Conservation (phyloP, 345 rosid genomes). For the Microthlaspi erraticum region DNA sequence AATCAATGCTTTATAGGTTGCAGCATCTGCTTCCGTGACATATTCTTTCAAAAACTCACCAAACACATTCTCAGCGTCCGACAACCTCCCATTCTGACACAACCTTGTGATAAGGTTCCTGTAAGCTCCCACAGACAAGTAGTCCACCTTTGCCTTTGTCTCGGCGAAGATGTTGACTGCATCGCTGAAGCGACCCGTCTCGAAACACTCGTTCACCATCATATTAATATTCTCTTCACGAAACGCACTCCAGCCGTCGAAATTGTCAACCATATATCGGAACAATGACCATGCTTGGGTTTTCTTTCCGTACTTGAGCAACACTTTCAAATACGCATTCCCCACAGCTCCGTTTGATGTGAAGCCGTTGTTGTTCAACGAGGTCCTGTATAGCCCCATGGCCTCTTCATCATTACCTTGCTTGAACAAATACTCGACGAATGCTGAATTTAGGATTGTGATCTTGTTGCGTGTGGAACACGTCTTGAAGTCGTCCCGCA, state of each 20-base stretch:
- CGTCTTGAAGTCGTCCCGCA: background rate
- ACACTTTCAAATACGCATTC: background rate
- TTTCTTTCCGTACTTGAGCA: background rate
- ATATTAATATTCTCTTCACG: background rate
- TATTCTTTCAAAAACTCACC: background rate
- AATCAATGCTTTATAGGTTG: background rate
- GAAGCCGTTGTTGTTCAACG: background rate
- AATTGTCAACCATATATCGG: conserved; percentile 1
- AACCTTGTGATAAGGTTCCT: conserved; percentile 3
- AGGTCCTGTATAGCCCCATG: background rate
- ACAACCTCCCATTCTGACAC: background rate
- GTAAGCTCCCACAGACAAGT: background rate
- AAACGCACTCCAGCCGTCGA: background rate
- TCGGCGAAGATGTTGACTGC: background rate
- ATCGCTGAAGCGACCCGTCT: background rate
- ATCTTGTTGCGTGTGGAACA: background rate
- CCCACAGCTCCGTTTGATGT: background rate
- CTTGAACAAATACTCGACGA: background rate
- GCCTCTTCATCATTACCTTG: background rate
- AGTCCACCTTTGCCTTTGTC: background rate
- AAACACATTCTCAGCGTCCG: conserved; percentile 2
- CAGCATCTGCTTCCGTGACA: background rate
- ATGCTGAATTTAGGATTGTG: background rate
- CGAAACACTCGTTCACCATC: background rate
- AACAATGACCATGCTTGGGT: background rate